Percentiles rank a stretch among this genome's conserved stretches.
phyloP scores from a whole-genome alignment of 1,284 basidiomycete genomes.

The Pseudomicrostroma phylloplanum region DNA sequence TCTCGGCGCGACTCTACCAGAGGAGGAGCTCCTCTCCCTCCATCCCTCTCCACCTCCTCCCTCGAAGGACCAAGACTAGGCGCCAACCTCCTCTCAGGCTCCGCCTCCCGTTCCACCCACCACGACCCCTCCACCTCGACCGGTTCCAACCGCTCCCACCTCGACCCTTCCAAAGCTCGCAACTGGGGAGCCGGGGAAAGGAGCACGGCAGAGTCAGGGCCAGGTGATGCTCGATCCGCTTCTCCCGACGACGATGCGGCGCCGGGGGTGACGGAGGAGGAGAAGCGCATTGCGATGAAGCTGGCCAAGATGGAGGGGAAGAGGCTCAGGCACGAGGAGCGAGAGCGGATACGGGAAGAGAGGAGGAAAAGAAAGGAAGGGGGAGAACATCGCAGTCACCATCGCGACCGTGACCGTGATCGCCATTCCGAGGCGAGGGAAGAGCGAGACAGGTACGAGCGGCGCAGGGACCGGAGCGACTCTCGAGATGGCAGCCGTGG shows the following conservation, averaged over 20 bases:
- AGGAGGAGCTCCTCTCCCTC: constrained; percentile 17
- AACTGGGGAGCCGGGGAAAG: constrained; percentile 13
- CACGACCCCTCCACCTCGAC: constrained; percentile 15
- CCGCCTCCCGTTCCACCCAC: not conserved
- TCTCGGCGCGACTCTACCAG: not conserved
- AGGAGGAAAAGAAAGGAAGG: constrained; percentile 14
- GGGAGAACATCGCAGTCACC: not conserved
- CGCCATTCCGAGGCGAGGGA: not conserved
- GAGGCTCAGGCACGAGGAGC: constrained; percentile 12
- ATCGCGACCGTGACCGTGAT: not conserved
- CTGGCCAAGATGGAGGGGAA: constrained; percentile 23
- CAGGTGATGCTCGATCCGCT: constrained; percentile 12
- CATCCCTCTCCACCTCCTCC: not conserved
- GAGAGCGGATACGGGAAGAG: constrained; percentile 15
- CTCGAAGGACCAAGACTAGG: constrained; percentile 14
- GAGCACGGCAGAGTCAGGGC: not conserved
- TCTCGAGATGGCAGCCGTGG: no score
- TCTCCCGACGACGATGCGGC: not conserved
- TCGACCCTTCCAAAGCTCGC: constrained; percentile 15
- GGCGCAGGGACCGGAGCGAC: no score
- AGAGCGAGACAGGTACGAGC: no score
- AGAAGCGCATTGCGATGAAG: constrained; percentile 26
- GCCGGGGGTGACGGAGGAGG: constrained; percentile 27
- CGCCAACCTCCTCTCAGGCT: constrained; percentile 20
- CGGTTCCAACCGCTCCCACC: constrained; percentile 24